Evolutionary conservation across 768 basidiomycete species (phyloP).

Genomic region (Mycena filopes): DNA sequence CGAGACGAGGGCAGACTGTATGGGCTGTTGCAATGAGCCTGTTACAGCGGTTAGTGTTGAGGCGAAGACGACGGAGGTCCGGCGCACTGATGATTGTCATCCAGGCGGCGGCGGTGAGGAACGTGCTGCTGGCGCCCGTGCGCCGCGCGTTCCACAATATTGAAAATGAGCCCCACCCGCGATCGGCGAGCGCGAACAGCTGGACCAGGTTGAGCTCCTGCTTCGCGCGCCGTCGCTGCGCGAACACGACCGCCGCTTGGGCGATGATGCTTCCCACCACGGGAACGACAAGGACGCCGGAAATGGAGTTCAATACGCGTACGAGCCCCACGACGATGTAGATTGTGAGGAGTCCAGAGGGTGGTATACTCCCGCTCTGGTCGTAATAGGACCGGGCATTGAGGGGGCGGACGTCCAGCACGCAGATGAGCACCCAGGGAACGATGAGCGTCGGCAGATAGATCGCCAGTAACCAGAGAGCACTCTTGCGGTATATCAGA

Average conservation of each 20-base stretch:
- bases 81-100: slow-evolving; percentile 9
- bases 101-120: slow-evolving; percentile 7
- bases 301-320: slow-evolving; percentile 7
- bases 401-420: slow-evolving; percentile 5
- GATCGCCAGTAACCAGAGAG: slow-evolving; percentile 7
- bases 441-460: slow-evolving; percentile 9
- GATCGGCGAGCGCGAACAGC: slow-evolving; percentile 1
- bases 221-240: slow-evolving; percentile 5
- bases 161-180: slow-evolving; percentile 1
- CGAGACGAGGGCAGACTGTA: slow-evolving; percentile 2
- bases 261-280: slow-evolving; percentile 6
- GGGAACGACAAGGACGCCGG: background rate
- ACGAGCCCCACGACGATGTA: background rate
- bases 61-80: background rate
- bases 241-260: slow-evolving; percentile 9
- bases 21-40: slow-evolving; percentile 11
- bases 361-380: slow-evolving; percentile 6
- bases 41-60: no score
- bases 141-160: background rate
- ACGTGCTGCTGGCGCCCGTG: slow-evolving; percentile 2
- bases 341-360: background rate
- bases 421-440: slow-evolving; percentile 14
- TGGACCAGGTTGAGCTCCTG: slow-evolving; percentile 2
- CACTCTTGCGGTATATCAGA: background rate
- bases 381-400: slow-evolving; percentile 6